Evolutionary conservation across 1,284 basidiomycete species (phyloP), one percentile per base, ranked within the genome.

Genomic region (Fomitopsis betulina): DNA sequence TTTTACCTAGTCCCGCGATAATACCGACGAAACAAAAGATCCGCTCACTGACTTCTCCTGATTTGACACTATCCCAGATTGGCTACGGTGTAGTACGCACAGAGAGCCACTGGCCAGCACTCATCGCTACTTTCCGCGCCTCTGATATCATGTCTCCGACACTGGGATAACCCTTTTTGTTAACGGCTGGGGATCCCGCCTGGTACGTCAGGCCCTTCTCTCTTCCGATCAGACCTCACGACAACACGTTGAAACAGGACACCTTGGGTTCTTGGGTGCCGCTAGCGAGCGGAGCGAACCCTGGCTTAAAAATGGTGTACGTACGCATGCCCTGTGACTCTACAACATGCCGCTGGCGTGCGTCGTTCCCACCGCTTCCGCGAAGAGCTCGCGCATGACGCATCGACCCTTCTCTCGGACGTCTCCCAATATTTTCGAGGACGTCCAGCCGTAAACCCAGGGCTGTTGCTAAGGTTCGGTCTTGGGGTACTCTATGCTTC

Each of bases 191-290:
- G 19, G 13, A 33, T 51, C 23, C 2, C 17, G 30, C 49, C 19
- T 21, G 32, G 49, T 51, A 33, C 33, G 49, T 37, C 49, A 51
- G 49, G 49, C 49, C 49, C 49, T 21, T 47, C 49, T 51, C 49
- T 51, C 49, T 35, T 35, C 49, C 49, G 49, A 51, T 51, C 49
- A 51, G 33, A 33, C 49, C 32, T 33, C 49, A 33, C 49, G 30
- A 32, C 49, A 32, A 35, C 49, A 51, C 49, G 49, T 51, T 51
- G 49, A 51, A 51, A 51, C 49, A 51, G 49, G 49, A 37, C 49
- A 23, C 32, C 32, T 7, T 23, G 30, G 32, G 49, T 33, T 37
- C 49, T 51, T 51, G 33, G 49, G 49, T 51, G 49, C 33, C 30
- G 49, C 32, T 51, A 33, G 33, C 32, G 32, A 51, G 49, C 49